Base-by-base conservation (phyloP, 148 eudicot genomes). In the Selenicereus undatus region DNA sequence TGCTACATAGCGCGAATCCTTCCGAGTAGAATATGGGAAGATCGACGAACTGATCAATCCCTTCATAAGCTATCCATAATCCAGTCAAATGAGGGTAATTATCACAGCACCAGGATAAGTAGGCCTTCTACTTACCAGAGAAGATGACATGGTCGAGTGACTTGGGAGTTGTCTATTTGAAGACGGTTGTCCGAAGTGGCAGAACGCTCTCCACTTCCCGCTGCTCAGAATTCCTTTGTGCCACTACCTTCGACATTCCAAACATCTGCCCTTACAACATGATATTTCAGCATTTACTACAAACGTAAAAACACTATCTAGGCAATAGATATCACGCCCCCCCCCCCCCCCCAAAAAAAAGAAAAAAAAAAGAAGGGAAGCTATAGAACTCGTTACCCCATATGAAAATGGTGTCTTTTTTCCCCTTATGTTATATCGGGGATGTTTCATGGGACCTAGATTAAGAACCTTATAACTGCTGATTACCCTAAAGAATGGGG, bases 221-320 rank as follows among this genome's bases (percentile, higher is more conserved):
- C 56, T 74, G 51, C 42, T 82, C 84, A 51, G 88, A 52, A 75
- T 71, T 80, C 83, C 88, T 85, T 76, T 89, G 90, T 58, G 94
- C 94, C 82, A 90, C 95, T 80, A 84, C 76, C 85, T 94, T 94
- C 3, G 97, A 93, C 92, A 94, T 93, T 70, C 93, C 91, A 78
- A 93, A 93, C 98, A 94, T 94, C 98, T 94, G 88, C 72, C 35
- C 36, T 77, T 51, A 10, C 71, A 68, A 81, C 74, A 78, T 54
- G 74, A 26, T 24, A 51, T 21, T 21, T 0, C 14, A 80, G 45
- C n/a, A 42, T 58, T 80, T 20, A 69, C 43, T 51, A 68, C 36
- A 68, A n/a, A 74, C 11, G 2, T 39, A 24, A 62, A 29, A 80
- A 22, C 39, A 36, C 39, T 36, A 36, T 36, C 3, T 36, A 36